These are phyloP conservation scores for Metschnikowia hibisci DNA, from an alignment of 805 yeast genomes.

Conservation along the genomic window DNA sequence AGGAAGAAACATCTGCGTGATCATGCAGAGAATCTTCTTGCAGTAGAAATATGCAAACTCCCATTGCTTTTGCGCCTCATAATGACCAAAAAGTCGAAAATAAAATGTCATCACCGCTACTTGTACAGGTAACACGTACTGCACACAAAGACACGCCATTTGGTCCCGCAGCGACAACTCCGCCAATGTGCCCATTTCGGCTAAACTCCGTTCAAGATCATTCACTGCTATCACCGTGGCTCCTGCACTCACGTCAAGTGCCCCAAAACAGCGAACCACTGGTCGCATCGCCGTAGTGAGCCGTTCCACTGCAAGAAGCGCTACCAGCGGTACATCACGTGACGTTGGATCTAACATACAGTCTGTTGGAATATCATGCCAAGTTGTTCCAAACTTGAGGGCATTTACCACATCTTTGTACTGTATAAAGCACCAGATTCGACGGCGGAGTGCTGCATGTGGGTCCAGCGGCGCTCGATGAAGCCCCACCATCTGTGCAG, in stretches of 20 bases:
- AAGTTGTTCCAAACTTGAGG: conserved; percentile 15
- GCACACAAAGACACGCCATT: conserved; percentile 4
- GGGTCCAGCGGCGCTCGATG: conserved; percentile 16
- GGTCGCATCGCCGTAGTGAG: conserved; percentile 7
- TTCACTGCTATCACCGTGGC: conserved; percentile 10
- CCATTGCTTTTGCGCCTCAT: conserved; percentile 9
- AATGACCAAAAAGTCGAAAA: conserved; percentile 16
- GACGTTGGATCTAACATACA: conserved; percentile 7
- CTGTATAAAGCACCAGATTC: conserved; percentile 16
- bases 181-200: conserved; percentile 4
- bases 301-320: conserved; percentile 4
- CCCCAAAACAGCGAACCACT: conserved; percentile 6
- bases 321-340: conserved; percentile 3
- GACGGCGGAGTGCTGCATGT: conserved; percentile 12
- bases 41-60: conserved; percentile 14
- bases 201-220: conserved; percentile 10
- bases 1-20: conserved; percentile 14
- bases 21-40: conserved; percentile 12
- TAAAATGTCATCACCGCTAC: conserved; percentile 11
- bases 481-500: conserved; percentile 16
- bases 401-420: conserved; percentile 13
- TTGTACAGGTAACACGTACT: conserved; percentile 9
- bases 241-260: conserved; percentile 3
- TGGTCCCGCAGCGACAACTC: neutral
- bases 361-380: conserved; percentile 11